These are phyloP conservation scores for Xylaria cubensis DNA, from an alignment of 495 filamentous ascomycete genomes.

Conservation along the genomic window DNA sequence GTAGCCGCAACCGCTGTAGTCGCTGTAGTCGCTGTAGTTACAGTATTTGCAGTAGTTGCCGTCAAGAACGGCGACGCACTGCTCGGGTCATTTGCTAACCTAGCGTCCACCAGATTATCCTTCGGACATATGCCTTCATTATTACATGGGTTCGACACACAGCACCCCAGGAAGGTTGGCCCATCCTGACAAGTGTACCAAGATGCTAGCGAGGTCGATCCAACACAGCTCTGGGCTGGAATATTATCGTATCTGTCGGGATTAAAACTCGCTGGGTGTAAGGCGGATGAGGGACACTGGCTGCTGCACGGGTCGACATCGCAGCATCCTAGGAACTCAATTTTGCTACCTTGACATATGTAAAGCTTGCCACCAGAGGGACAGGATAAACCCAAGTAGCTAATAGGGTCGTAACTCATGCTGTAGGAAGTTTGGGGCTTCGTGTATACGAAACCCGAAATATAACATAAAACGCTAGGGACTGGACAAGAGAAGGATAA, in stretches of 20 bases:
- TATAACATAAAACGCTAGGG: not conserved
- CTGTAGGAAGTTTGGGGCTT: not conserved
- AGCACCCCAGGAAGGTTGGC: slow-evolving; percentile 46
- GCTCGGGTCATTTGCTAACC: slow-evolving; percentile 15
- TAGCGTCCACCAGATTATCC: slow-evolving; percentile 26
- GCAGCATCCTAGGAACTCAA: slow-evolving; percentile 46
- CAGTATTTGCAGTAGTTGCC: not conserved
- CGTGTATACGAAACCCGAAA: not conserved
- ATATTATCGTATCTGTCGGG: slow-evolving; percentile 27
- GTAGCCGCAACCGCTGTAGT: not conserved
- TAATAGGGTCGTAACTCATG: slow-evolving; percentile 26
- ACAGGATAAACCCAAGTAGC: slow-evolving; percentile 40
- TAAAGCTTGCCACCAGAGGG: slow-evolving; percentile 37
- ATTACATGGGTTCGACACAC: slow-evolving; percentile 38
- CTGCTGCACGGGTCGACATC: slow-evolving; percentile 42
- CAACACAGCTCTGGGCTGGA: slow-evolving; percentile 30
- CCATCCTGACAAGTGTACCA: slow-evolving; percentile 41
- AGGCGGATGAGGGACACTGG: slow-evolving; percentile 30
- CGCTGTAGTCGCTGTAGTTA: not conserved
- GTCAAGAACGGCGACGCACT: slow-evolving; percentile 21
- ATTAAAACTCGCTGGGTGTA: slow-evolving; percentile 36
- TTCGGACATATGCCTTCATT: slow-evolving; percentile 30
- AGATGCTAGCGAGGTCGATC: not conserved
- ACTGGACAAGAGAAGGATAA: not conserved
- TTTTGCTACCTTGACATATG: slow-evolving; percentile 36